phyloP scores from a whole-genome alignment of 75 land plant genomes.

The Pinus taeda region DNA sequence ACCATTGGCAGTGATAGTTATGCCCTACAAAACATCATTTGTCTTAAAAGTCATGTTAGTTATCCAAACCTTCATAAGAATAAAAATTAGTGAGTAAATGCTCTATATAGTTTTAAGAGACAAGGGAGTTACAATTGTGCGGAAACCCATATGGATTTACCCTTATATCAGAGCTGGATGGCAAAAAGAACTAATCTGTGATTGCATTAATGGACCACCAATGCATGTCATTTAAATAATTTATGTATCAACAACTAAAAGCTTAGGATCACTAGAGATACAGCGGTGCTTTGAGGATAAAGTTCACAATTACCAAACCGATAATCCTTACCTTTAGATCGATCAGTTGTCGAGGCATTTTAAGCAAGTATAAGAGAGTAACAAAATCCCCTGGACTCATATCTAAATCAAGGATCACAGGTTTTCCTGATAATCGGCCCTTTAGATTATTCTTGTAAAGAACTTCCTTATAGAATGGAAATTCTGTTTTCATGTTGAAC shows the following conservation, averaged over 20 bases:
- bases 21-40: constrained; percentile 38
- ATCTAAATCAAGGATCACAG: constrained; percentile 83
- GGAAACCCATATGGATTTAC: too few relatives aligned
- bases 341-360: constrained; percentile 58
- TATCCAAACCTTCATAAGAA: not conserved
- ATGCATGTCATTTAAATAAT: too few relatives aligned
- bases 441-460: constrained; percentile 44
- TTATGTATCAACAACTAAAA: too few relatives aligned
- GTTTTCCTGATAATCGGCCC: constrained; percentile 27
- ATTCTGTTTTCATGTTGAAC: constrained; percentile 76
- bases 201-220: too few relatives aligned
- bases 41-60: not conserved
- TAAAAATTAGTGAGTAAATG: not conserved
- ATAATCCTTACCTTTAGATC: constrained; percentile 59
- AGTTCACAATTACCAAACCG: not conserved
- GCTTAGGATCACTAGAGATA: too few relatives aligned
- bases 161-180: too few relatives aligned
- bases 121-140: not conserved
- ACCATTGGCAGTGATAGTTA: constrained; percentile 65
- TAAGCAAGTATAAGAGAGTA: constrained; percentile 73
- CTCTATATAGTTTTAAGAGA: not conserved
- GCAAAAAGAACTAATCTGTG: too few relatives aligned
- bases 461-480: constrained; percentile 53
- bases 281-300: too few relatives aligned
- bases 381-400: constrained; percentile 91